Conservation (phyloP, 352 stramenopile species). For the Elongisporangium anandrum region DNA sequence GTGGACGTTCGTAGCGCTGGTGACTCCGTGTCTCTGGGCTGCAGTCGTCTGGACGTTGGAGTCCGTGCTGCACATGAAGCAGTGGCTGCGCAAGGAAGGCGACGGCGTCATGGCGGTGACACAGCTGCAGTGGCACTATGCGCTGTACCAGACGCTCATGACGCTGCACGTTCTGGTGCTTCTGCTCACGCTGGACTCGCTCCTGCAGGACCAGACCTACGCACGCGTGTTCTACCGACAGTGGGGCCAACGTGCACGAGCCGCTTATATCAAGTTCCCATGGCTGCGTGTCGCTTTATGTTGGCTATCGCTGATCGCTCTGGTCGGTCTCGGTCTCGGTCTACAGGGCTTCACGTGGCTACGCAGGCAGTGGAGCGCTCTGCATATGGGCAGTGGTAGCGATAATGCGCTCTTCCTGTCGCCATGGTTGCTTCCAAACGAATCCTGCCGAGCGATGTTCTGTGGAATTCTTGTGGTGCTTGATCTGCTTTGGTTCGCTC, state of each 20-base stretch:
- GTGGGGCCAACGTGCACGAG: slow-evolving; percentile 21
- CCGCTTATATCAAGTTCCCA: slow-evolving; percentile 15
- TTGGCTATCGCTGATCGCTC: slow-evolving; percentile 12
- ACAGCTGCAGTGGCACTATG: slow-evolving; percentile 30
- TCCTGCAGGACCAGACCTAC: slow-evolving; percentile 36
- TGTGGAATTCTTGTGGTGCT: slow-evolving; percentile 28
- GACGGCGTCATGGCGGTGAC: slow-evolving; percentile 3
- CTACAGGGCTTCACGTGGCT: slow-evolving; percentile 16
- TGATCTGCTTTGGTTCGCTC: slow-evolving; percentile 46
- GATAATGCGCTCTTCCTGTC: slow-evolving; percentile 3
- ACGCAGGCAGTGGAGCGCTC: slow-evolving; percentile 19
- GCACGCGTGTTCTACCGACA: slow-evolving; percentile 17
- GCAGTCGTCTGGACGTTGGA: slow-evolving; percentile 1
- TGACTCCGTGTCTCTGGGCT: slow-evolving; percentile 33
- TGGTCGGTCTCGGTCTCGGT: slow-evolving; percentile 24
- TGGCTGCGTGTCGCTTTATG: slow-evolving; percentile 21
- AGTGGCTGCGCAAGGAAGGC: slow-evolving; percentile 4
- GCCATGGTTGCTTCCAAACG: slow-evolving; percentile 24
- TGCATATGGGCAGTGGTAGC: slow-evolving; percentile 9
- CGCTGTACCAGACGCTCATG: slow-evolving; percentile 32
- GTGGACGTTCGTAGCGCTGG: slow-evolving; percentile 42
- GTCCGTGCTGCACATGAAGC: slow-evolving; percentile 6
- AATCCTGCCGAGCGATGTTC: slow-evolving; percentile 32
- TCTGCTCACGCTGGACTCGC: slow-evolving; percentile 36
- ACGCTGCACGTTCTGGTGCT: slow-evolving; percentile 29